These are phyloP conservation scores for Wickerhamiella brachini DNA, from an alignment of 805 yeast species.

Conservation along the genomic window DNA sequence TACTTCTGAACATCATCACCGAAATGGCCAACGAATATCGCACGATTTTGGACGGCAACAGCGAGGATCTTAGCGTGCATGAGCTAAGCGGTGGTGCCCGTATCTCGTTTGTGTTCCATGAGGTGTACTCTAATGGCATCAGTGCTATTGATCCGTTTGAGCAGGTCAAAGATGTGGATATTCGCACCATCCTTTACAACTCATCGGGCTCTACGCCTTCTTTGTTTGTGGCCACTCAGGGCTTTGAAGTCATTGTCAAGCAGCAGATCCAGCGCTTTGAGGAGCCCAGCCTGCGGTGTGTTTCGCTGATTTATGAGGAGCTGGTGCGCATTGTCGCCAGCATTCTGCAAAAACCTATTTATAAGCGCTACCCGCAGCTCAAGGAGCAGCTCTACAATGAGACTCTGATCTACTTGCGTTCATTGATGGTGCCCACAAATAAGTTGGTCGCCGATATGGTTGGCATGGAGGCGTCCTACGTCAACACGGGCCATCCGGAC, in stretches of 20 bases:
- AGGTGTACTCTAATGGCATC: constrained; percentile 84
- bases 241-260: constrained; percentile 88
- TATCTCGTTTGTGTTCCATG: constrained; percentile 92
- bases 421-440: constrained; percentile 71
- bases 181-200: constrained; percentile 92
- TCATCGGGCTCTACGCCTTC: constrained; percentile 95
- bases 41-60: constrained; percentile 84
- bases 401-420: constrained; percentile 68
- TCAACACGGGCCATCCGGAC: constrained; percentile 96
- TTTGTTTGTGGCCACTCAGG: constrained; percentile 91
- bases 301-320: constrained; percentile 84
- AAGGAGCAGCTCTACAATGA: constrained; percentile 74
- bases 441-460: constrained; percentile 74
- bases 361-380: constrained; percentile 78
- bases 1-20: constrained; percentile 81
- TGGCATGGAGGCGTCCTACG: constrained; percentile 77
- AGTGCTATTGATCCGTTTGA: constrained; percentile 90
- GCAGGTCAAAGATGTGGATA: constrained; percentile 88
- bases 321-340: constrained; percentile 80
- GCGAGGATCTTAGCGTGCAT: constrained; percentile 72
- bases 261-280: constrained; percentile 89
- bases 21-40: constrained; percentile 84
- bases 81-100: constrained; percentile 98
- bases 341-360: constrained; percentile 67
- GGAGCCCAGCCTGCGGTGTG: constrained; percentile 83